A percentile compares a stretch with the other conserved stretches of the same genome.
Conservation (phyloP, 2,329 filamentous ascomycete species). For the Leptographium procerum region DNA sequence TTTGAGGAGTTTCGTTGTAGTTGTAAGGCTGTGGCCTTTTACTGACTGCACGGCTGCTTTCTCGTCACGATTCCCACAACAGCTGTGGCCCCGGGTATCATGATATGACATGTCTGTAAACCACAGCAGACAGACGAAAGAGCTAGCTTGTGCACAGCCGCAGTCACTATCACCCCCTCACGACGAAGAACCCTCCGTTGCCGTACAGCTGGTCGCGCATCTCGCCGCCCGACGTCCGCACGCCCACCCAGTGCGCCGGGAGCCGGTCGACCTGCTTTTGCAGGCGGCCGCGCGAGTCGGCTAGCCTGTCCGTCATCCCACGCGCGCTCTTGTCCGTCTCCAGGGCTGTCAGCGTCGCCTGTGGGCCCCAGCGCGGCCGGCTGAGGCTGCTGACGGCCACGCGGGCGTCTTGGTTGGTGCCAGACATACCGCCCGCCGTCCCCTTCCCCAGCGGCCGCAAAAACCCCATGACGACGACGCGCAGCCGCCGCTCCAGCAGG, state of each 20-base stretch:
- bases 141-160: not conserved
- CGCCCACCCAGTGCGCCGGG: constrained; percentile 46
- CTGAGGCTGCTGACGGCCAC: constrained; percentile 34
- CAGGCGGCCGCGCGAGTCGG: constrained; percentile 34
- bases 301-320: constrained; percentile 32
- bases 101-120: no score
- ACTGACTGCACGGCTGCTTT: no score
- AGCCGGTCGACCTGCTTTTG: constrained; percentile 46
- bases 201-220: constrained; percentile 38
- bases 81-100: no score
- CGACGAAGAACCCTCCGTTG: constrained; percentile 35
- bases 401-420: constrained; percentile 27
- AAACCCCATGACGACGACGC: constrained; percentile 49
- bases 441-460: constrained; percentile 35
- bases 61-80: not conserved
- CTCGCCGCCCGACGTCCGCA: constrained; percentile 37
- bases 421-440: constrained; percentile 9
- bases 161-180: constrained; percentile 4
- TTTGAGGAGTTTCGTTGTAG: no score
- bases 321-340: constrained; percentile 28
- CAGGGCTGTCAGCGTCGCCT: constrained; percentile 25
- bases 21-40: no score
- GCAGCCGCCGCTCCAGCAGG: constrained; percentile 33
- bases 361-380: constrained; percentile 32
- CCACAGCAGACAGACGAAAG: no score